Evolutionary conservation across 768 basidiomycete genomes (phyloP).

Genomic region (Boletus barrowsii): DNA sequence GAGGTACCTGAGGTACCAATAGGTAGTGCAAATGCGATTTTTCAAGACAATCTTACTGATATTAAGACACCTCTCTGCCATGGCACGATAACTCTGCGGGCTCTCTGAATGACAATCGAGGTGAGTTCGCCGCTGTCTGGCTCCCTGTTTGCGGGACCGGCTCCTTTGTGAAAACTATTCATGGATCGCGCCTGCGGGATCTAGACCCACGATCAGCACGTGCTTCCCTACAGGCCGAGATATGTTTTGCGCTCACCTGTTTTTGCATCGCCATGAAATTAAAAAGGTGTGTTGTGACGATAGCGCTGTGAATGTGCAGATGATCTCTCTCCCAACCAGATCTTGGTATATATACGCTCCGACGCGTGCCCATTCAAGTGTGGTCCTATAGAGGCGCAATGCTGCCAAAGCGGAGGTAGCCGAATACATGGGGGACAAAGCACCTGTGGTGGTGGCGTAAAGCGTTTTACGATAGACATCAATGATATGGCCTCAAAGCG

Average conservation of each 20-base stretch:
- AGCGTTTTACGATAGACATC: slow-evolving; percentile 13
- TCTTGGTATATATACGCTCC: slow-evolving; percentile 15
- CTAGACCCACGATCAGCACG: slow-evolving; percentile 27
- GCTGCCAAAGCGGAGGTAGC: slow-evolving; percentile 21
- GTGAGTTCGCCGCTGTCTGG: slow-evolving; percentile 8
- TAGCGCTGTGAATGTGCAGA: slow-evolving; percentile 13
- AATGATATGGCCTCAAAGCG: slow-evolving; percentile 24
- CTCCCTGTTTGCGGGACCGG: slow-evolving; percentile 2
- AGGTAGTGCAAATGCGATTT: slow-evolving; percentile 1
- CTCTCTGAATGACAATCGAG: slow-evolving; percentile 23
- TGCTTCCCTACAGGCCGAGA: slow-evolving; percentile 19
- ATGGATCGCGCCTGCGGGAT: slow-evolving; percentile 9
- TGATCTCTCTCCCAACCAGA: slow-evolving; percentile 6
- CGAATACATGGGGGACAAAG: slow-evolving; percentile 19
- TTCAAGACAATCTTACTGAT: slow-evolving; percentile 10
- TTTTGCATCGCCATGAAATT: slow-evolving; percentile 18
- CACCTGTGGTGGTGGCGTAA: slow-evolving; percentile 9
- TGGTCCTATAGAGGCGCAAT: slow-evolving; percentile 1
- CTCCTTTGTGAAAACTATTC: slow-evolving; percentile 11
- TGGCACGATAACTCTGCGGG: slow-evolving; percentile 16
- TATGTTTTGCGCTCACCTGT: slow-evolving; percentile 15
- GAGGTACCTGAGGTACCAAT: slow-evolving; percentile 23
- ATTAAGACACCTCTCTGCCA: slow-evolving; percentile 22
- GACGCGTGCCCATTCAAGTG: slow-evolving; percentile 2
- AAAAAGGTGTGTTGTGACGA: slow-evolving; percentile 26